phyloP scores from a whole-genome alignment of 2,329 filamentous ascomycete species.

The Metarhizium robertsii region DNA sequence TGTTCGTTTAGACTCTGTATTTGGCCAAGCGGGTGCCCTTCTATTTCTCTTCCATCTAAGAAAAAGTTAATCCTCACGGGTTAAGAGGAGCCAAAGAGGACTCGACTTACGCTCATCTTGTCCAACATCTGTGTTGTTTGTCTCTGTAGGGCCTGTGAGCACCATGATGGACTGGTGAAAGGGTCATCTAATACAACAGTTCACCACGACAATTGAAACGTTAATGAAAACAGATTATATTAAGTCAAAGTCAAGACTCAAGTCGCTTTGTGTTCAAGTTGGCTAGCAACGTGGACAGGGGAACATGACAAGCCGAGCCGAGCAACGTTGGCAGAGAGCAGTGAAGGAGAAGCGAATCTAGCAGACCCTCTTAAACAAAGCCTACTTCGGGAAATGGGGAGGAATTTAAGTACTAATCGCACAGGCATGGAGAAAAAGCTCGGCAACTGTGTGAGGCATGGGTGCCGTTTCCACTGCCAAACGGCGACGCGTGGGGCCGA shows the following conservation, averaged over 20 bases:
- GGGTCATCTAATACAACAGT: background rate
- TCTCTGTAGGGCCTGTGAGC: background rate
- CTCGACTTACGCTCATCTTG: background rate
- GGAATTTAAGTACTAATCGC: too few species aligned
- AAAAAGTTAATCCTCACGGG: background rate
- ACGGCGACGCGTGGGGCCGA: background rate
- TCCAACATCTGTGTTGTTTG: background rate
- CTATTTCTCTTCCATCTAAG: constrained; percentile 15
- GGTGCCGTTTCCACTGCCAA: background rate
- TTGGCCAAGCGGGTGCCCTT: constrained; percentile 14
- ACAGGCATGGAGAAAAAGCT: background rate
- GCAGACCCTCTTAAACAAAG: too few species aligned
- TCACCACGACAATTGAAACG: background rate
- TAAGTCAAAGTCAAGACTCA: background rate
- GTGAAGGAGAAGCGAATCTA: background rate
- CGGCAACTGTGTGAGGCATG: background rate
- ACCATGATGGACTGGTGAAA: background rate
- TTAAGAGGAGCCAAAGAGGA: background rate
- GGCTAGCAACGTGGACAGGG: background rate
- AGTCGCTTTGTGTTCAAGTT: background rate
- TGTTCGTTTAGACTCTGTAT: constrained; percentile 23
- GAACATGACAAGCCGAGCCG: background rate
- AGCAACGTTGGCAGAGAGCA: background rate
- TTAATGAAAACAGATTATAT: background rate
- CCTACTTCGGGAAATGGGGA: too few species aligned